Conservation (phyloP, 1,139 yeast species). For the Magnusiomyces fungicola region DNA sequence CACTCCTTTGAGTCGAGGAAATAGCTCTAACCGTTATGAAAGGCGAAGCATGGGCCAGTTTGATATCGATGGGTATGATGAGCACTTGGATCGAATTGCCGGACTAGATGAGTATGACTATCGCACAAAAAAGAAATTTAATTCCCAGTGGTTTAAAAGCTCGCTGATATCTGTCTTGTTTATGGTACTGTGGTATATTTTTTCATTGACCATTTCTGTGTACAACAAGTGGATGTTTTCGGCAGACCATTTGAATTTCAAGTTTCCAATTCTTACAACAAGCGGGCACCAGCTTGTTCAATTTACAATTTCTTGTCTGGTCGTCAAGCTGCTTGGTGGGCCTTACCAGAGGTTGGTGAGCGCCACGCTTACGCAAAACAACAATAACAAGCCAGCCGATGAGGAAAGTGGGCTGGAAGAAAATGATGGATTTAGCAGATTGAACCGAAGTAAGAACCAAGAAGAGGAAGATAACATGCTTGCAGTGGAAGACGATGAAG, state of each 20-base stretch:
- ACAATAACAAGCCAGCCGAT: slow-evolving; percentile 7
- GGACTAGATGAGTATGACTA: background rate
- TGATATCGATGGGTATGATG: background rate
- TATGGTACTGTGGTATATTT: slow-evolving; percentile 32
- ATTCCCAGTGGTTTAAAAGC: slow-evolving; percentile 10
- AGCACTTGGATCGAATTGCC: background rate
- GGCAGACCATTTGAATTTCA: slow-evolving; percentile 55
- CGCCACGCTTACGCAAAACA: background rate
- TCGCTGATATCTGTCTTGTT: slow-evolving; percentile 25
- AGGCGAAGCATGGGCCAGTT: background rate
- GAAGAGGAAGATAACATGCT: background rate
- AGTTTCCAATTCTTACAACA: slow-evolving; percentile 78
- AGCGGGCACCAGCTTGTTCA: slow-evolving; percentile 77
- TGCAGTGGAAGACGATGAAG: background rate
- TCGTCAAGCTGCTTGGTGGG: slow-evolving; percentile 1
- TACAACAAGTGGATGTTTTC: slow-evolving; percentile 99
- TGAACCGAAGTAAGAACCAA: background rate
- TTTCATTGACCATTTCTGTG: slow-evolving; percentile 67
- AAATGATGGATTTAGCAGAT: background rate
- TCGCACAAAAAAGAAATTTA: no score
- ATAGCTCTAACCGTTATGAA: no score
- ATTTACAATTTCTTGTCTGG: slow-evolving; percentile 21
- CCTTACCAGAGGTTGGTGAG: background rate
- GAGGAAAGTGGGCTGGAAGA: slow-evolving; percentile 8
- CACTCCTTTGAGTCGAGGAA: no score